A percentile compares a stretch with the other conserved stretches of the same genome.
phyloP scores from a whole-genome alignment of 2,329 filamentous ascomycete genomes.

The Alternaria sp. region DNA sequence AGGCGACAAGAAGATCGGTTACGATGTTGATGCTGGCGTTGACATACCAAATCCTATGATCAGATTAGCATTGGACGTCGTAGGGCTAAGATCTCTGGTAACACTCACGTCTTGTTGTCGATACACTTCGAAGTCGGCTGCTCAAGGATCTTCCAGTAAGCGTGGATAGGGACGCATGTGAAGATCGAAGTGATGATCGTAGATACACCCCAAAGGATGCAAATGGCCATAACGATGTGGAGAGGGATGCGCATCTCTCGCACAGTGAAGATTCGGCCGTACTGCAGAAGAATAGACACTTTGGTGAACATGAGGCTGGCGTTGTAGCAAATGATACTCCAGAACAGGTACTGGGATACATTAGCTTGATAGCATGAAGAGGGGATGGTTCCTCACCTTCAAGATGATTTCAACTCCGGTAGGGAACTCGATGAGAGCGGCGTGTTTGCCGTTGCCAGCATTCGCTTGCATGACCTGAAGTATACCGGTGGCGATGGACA shows the following conservation, averaged over 20 bases:
- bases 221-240: slow-evolving; percentile 28
- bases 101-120: slow-evolving; percentile 21
- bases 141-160: slow-evolving; percentile 29
- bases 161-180: slow-evolving; percentile 29
- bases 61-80: not conserved
- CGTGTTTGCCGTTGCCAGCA: slow-evolving; percentile 33
- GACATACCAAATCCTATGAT: slow-evolving; percentile 25
- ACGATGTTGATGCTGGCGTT: slow-evolving; percentile 33
- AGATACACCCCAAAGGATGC: slow-evolving; percentile 20
- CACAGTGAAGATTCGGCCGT: slow-evolving; percentile 34
- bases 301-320: slow-evolving; percentile 31
- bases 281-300: slow-evolving; percentile 38
- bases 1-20: slow-evolving; percentile 33
- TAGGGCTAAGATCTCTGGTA: not conserved
- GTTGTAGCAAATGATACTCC: slow-evolving; percentile 36
- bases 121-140: slow-evolving; percentile 25
- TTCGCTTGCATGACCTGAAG: slow-evolving; percentile 25
- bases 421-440: slow-evolving; percentile 25
- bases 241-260: slow-evolving; percentile 31
- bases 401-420: slow-evolving; percentile 12
- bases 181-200: slow-evolving; percentile 23
- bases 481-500: slow-evolving; percentile 15
- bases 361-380: slow-evolving; percentile 2
- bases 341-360: slow-evolving; percentile 28
- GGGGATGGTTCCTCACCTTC: slow-evolving; percentile 6